Evolutionary conservation across 306 rosid genomes (phyloP), one percentile per base, ranked within the genome.

Genomic region (Acacia acuminata): DNA sequence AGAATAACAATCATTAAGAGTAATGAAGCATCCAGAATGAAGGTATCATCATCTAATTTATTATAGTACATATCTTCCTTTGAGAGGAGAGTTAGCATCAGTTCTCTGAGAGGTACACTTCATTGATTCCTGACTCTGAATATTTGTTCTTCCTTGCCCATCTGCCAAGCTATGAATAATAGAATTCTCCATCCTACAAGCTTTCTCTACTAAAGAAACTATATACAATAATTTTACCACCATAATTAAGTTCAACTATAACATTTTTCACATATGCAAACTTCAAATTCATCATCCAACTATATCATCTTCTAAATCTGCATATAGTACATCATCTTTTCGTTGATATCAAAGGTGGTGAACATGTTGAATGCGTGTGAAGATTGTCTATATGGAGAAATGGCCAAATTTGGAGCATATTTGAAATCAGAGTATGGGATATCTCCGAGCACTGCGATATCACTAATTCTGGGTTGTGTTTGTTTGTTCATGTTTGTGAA

Each of bases 381-480:
- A 45, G 51, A 32, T 71, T 3, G 19, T 24, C 14, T 43, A 0
- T 3, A 71, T 4, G 76, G 45, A 40, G 51, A 27, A 10, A 64
- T 32, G 10, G 70, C 3, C 3, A 64, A 64, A 7, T 30, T 64
- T 13, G 70, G 45, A 8, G 45, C 71, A 34, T 34, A 36, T 16
- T 34, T 66, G 3, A 66, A 8, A 15, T 47, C 61, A 24, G 30
- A 48, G 27, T 72, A 24, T 72, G 90, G 85, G 67, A 78, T 81
- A 22, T 8, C 71, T 56, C 85, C 86, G 8, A 73, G 76, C n/a
- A 73, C 72, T 2, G 70, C 66, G 5, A 30, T 63, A 25, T 43
- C 81, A 34, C 7, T 85, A 5, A 56, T 82, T 14, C 48, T 71
- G 60, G 85, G 82, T 22, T 25, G 84, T 47, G 45, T 85, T 45